These are phyloP conservation scores for Cyclotella kingstonii DNA, from an alignment of 108 stramenopile species.

Conservation along the genomic window DNA sequence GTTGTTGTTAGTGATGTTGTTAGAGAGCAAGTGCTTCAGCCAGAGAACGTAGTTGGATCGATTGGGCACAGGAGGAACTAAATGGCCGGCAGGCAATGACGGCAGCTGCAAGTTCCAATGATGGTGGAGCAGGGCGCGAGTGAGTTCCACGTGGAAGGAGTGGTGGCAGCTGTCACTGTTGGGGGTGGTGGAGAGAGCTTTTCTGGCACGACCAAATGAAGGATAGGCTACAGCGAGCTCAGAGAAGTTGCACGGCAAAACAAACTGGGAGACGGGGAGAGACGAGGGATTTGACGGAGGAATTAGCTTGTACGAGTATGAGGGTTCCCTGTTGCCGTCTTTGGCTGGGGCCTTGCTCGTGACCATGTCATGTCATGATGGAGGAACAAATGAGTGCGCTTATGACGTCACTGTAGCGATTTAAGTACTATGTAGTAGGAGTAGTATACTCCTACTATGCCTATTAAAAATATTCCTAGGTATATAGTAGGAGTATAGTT, in stretches of 20 bases:
- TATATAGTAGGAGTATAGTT: no score
- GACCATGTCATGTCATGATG: no score
- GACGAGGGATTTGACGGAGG: neutral
- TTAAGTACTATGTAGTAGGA: no score
- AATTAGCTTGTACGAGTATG: neutral
- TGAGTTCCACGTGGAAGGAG: constrained; percentile 69
- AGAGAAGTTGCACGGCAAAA: constrained; percentile 54
- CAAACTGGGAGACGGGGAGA: constrained; percentile 11
- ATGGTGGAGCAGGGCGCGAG: constrained; percentile 71
- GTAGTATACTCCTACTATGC: no score
- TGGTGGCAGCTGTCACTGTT: constrained; percentile 23
- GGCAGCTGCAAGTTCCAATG: constrained; percentile 66
- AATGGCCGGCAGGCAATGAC: constrained; percentile 62
- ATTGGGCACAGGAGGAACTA: constrained; percentile 93
- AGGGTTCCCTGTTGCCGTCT: no score
- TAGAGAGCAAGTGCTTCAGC: constrained; percentile 67
- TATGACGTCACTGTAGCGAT: no score
- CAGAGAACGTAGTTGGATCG: constrained; percentile 88
- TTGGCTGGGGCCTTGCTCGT: no score
- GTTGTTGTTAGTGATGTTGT: neutral
- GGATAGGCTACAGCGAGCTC: constrained; percentile 63
- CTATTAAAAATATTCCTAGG: no score
- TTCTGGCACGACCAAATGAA: constrained; percentile 50
- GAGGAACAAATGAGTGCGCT: no score
- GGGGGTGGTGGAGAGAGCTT: constrained; percentile 10